Base-by-base conservation (phyloP, 2,329 filamentous ascomycete species). In the Colletotrichum brevisporum region DNA sequence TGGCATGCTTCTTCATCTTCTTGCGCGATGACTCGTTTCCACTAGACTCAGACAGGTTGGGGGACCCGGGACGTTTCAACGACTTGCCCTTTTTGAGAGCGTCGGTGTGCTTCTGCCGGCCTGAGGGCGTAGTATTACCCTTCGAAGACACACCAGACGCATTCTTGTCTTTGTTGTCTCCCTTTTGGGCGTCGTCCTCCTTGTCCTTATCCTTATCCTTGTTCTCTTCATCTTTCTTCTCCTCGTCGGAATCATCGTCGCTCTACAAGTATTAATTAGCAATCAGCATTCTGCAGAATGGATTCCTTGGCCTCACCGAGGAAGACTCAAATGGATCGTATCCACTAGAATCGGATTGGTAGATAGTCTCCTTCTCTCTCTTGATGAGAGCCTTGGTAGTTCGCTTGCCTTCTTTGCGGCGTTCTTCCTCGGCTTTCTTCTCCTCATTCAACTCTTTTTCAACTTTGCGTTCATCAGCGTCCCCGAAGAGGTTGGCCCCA, bases 1-100 rank as follows among this genome's bases (percentile, higher is more conserved):
- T 79, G 2, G 81, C 80, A 71, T 89, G 87, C 77, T 92, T 92
- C 82, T 91, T 93, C 77, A 92, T 89, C 83, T 93, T 94, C 82
- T 96, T 94, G 73, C 92, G 91, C 26, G 91, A 89, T 0, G 93
- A 95, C 78, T 98, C 95, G 74, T 95, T 97, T 61, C 94, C 95
- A 78, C 94, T 97, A 10, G 94, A 94, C 78, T 98, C 95, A 2
- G 94, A 98, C 39, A 93, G 86, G 72, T 95, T 92, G 3, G 95
- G 94, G 16, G 94, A 97, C 18, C 94, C 94, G 39, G 93, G 88
- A 36, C 95, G 91, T 83, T 98, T 98, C 60, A 95, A 87, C 39
- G 85, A 86, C 76, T 89, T 90, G 74, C 80, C 79, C 77, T 89
- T 89, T 78, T 88, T 89, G 6, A 81, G 76, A 12, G 84, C 79